Base-by-base conservation (phyloP, 257 asterid genomes). In the Lavandula angustifolia region DNA sequence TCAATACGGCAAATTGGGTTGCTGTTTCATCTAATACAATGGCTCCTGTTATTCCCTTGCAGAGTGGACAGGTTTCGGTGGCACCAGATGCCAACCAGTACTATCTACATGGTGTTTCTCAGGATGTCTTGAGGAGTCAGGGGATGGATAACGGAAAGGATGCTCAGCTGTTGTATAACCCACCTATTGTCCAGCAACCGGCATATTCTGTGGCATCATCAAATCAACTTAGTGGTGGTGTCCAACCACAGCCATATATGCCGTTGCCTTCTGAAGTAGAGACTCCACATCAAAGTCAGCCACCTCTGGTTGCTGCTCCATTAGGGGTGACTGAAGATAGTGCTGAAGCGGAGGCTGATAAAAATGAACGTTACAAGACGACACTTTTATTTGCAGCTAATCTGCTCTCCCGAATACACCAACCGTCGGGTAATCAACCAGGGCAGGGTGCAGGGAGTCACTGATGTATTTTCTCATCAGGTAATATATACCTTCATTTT, bases 311-410 rank as follows among this genome's bases (percentile, higher is more conserved):
- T 75, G 76, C 85, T 66, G 70, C 85, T 68, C 55, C 80, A 47
- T 78, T 58, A 75, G 95, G 87, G 74, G 76, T 34, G 35, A 79
- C 46, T 48, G 89, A 79, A 82, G 95, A 82, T 54, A 76, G 76
- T 60, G 47, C 77, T 63, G 99, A 92, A 74, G 73, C 88, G 0
- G 99, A 92, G 82, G 90, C 77, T 14, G 97, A 90, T 66, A 92
- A 92, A 81, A 87, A 92, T 59, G 92, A 81, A 74, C 87, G 99
- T 60, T 92, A 92, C 69, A 85, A 81, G 81, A 65, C 92, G 10
- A 92, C 99, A n/a, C 74, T 92, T 68, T 31, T 82, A 29, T 89
- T 89, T 86, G 97, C 99, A 1, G 99, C 96, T 35, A 84, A 86
- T 75, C 97, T 92, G 55, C 94, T 92, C 51, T 79, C 86, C 27